phyloP scores from a whole-genome alignment of 163 green algal genomes.

The Chlamydomonas reinhardtii region DNA sequence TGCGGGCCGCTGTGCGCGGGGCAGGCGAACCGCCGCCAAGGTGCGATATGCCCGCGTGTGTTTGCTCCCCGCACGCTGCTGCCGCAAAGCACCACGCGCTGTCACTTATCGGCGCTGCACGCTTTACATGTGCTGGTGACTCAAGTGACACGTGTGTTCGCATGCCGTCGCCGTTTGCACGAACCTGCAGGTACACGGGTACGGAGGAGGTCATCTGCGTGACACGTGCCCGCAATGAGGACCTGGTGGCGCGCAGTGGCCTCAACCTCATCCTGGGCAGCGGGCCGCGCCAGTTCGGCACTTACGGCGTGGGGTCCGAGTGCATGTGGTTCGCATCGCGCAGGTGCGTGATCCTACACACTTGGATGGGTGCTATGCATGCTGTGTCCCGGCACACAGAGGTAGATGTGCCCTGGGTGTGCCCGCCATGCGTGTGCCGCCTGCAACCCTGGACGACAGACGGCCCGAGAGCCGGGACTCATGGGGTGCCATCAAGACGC shows the following conservation, averaged over 20 bases:
- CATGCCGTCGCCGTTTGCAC: too few species aligned
- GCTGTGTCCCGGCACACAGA: too few species aligned
- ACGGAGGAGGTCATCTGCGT: conserved; percentile 40
- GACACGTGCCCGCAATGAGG: conserved; percentile 5
- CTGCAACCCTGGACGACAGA: background rate
- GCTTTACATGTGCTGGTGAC: too few species aligned
- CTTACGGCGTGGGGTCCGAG: conserved; percentile 35
- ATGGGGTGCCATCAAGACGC: conserved; percentile 21
- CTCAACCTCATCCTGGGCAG: conserved; percentile 29
- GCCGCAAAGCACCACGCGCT: too few species aligned
- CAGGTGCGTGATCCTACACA: background rate
- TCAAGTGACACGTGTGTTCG: too few species aligned
- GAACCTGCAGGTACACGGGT: conserved; percentile 32
- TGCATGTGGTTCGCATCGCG: conserved; percentile 46
- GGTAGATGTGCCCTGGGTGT: too few species aligned
- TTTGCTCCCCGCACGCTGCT: too few species aligned
- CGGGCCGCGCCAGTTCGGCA: conserved; percentile 31
- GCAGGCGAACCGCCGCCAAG: background rate
- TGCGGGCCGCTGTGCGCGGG: conserved; percentile 14
- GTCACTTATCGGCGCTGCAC: too few species aligned
- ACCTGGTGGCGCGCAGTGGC: conserved; percentile 35
- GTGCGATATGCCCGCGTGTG: background rate
- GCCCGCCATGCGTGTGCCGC: too few species aligned
- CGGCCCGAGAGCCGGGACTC: conserved; percentile 1
- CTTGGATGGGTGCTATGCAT: too few species aligned